These are phyloP conservation scores for Pichia sp. DNA, from an alignment of 1,139 yeast species.

Conservation along the genomic window DNA sequence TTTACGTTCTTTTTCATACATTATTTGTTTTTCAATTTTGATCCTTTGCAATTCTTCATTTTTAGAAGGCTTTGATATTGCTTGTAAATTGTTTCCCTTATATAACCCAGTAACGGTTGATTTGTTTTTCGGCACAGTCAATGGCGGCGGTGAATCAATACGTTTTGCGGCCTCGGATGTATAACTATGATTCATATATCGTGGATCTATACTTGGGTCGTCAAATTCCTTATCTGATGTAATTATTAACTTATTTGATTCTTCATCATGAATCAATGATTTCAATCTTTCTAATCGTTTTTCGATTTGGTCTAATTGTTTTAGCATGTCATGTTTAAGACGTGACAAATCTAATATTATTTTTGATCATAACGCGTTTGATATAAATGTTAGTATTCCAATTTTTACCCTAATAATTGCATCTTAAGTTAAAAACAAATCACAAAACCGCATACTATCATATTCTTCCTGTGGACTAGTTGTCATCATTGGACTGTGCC, in stretches of 20 bases:
- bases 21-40: constrained; percentile 1
- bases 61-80: background rate
- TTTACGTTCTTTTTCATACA: constrained; percentile 1
- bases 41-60: constrained; percentile 6
- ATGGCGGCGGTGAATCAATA: background rate
- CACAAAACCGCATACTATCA: too few species aligned
- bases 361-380: background rate
- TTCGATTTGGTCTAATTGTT: constrained; percentile 2
- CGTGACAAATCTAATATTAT: constrained; percentile 2
- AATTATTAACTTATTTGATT: constrained; percentile 3
- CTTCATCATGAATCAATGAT: constrained; percentile 2
- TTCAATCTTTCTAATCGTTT: constrained; percentile 1
- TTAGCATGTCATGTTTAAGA: constrained; percentile 1
- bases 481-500: too few species aligned
- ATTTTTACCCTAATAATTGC: too few species aligned
- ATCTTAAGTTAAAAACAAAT: too few species aligned
- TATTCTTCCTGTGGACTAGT: constrained; percentile 1
- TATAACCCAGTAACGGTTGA: constrained; percentile 4
- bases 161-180: background rate
- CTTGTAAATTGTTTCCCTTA: constrained; percentile 8
- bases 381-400: constrained; percentile 1
- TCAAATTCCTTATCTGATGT: constrained; percentile 45
- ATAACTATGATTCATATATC: constrained; percentile 7
- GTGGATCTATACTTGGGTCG: constrained; percentile 66
- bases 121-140: background rate